Evolutionary conservation across 164 flowering plant genomes (phyloP).

Genomic region (Berberis vulgaris): DNA sequence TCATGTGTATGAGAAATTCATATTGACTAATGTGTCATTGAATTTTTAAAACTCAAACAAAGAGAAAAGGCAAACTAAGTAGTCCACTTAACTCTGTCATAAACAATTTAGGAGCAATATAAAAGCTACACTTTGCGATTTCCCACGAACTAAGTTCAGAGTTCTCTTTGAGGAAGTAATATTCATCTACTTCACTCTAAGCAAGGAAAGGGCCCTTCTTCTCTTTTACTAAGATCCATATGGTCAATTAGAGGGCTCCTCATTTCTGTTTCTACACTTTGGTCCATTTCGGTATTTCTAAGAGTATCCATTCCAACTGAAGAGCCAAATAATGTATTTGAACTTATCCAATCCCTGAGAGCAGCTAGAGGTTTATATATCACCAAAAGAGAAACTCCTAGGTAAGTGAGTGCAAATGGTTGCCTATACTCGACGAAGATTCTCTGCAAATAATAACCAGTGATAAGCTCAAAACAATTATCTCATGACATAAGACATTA

Average conservation of each 20-base stretch:
- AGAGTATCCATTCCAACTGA: constrained; percentile 30
- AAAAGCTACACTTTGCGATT: constrained; percentile 36
- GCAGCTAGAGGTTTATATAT: constrained; percentile 46
- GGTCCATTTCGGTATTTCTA: constrained; percentile 20
- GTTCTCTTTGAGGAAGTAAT: constrained; percentile 8
- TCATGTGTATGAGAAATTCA: too few relatives aligned
- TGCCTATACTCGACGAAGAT: constrained; percentile 47
- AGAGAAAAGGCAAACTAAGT: neutral
- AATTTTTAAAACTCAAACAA: too few relatives aligned
- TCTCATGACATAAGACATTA: neutral
- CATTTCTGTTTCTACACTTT: constrained; percentile 22
- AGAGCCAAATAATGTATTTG: constrained; percentile 9
- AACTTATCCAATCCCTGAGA: constrained; percentile 32
- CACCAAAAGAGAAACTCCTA: constrained; percentile 61
- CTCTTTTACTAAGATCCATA: constrained; percentile 26
- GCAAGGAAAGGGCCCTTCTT: constrained; percentile 34
- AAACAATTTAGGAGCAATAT: constrained; percentile 56
- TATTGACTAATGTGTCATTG: too few relatives aligned
- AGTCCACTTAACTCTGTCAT: constrained; percentile 37
- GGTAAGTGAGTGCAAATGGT: constrained; percentile 56
- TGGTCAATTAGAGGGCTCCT: constrained; percentile 18
- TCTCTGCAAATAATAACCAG: constrained; percentile 31
- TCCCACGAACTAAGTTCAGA: constrained; percentile 31
- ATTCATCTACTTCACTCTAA: constrained; percentile 23
- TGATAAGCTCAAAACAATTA: neutral